Base-by-base conservation (phyloP, 2,329 filamentous ascomycete genomes). In the Beauveria scarabaeidicola region DNA sequence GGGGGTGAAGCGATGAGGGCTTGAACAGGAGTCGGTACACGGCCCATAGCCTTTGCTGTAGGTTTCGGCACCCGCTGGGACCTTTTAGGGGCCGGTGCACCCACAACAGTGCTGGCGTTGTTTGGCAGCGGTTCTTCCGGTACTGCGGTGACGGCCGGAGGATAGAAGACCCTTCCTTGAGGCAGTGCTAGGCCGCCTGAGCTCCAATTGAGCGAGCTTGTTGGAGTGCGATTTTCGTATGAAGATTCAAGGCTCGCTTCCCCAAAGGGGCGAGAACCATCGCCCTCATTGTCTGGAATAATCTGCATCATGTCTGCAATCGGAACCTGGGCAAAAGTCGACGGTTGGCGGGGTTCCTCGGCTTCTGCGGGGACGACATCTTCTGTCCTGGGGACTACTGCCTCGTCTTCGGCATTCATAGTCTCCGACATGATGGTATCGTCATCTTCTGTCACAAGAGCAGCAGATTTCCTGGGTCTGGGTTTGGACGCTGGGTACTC, bases 401-500 rank as follows among this genome's bases (percentile, higher is more conserved):
- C 56, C 9, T 64, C 64, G 4, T 64, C 62, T 6, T 63, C 61
- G 1, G 58, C 60, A 47, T 62, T 53, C 3, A 59, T 58, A 15
- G 51, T 50, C 21, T 27, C 59, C 17, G 47, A 43, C 32, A 48
- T 54, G 2, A 64, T 61, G 6, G 44, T 61, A 25, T 67, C 62
- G 15, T 67, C 63, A 9, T 61, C 62, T 25, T 61, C 61, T 7
- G 47, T 50, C 21, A 64, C 63, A 6, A 63, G 29, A 29, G 64
- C 64, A 3, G 61, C 59, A 17, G 68, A 63, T 56, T 67, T 65
- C 7, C 53, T 67, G 68, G 38, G 29, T 64, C 29, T 66, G 67
- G 58, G 65, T 43, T 68, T 72, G 13, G 68, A 66, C n/a, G 69
- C 64, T 23, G 75, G 68, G 63, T 78, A 80, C 52, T 74, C 67